Base-by-base conservation (phyloP, 306 rosid genomes). In the Leucaena leucocephala region DNA sequence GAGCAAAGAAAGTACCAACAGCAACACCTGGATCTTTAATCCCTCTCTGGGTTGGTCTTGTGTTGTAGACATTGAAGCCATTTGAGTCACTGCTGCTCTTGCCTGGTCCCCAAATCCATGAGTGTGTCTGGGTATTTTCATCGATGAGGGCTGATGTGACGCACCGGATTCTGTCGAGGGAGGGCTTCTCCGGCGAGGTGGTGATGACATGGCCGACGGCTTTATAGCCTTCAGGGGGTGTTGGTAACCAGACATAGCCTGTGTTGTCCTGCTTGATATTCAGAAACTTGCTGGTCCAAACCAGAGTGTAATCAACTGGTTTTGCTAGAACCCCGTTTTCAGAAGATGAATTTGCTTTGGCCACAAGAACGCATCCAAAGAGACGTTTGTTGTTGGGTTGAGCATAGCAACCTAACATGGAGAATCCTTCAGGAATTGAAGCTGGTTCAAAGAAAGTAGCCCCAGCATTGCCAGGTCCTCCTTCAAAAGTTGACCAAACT, bases 381-480 rank as follows among this genome's bases (percentile, higher is more conserved):
- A 91, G 86, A 8, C 91, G 86, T 67, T 68, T 86, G 75, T 85
- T 91, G 82, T 93, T 93, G 0, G 88, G 83, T 77, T 91, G 97
- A 78, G 88, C 72, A n/a, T 91, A 90, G 81, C 80, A 80, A 19
- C 93, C 93, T 17, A 93, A 77, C 78, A 82, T 27, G 27, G 27
- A 27, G 27, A 27, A 27, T 27, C 27, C 27, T 27, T 27, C 27
- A 27, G 27, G 27, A 52, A 91, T 38, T 9, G 69, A 76, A 14
- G 82, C 75, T 39, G 98, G 98, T 48, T 93, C 98, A 49, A 81
- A 93, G 81, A 93, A 88, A 8, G 90, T 85, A 3, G 85, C 93
- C 5, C 98, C 98, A 5, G 66, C 70, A 74, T 93, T 70, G 19
- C 71, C 88, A 36, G 92, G 88, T 50, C 97, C 98, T 17, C 97